Conservation (phyloP, 2,329 filamentous ascomycete species). For the Cryphonectria japonica region DNA sequence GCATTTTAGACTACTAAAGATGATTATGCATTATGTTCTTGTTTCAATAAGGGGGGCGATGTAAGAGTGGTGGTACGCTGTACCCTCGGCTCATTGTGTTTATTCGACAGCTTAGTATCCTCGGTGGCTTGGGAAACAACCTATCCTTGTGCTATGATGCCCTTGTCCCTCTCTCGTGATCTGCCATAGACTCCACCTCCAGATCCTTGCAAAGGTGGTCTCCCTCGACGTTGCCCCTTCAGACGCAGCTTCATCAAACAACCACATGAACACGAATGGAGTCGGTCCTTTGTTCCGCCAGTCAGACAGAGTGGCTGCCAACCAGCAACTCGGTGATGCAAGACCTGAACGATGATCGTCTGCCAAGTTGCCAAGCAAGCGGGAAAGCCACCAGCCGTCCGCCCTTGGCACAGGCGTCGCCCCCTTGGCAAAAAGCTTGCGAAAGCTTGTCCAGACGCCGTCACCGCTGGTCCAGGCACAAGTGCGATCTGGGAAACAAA, state of each 20-base stretch:
- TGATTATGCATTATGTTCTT: background rate
- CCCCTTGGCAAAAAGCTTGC: constrained; percentile 1
- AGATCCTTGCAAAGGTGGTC: background rate
- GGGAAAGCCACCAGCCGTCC: background rate
- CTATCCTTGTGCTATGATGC: background rate
- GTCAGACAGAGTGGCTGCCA: background rate
- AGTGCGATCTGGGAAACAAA: background rate
- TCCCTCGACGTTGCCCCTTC: background rate
- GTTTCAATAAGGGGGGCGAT: background rate
- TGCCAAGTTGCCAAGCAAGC: constrained; percentile 2
- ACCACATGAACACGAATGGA: background rate
- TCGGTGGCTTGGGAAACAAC: background rate
- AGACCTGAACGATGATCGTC: background rate
- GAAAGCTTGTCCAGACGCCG: constrained; percentile 4
- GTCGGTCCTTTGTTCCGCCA: background rate
- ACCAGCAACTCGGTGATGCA: background rate
- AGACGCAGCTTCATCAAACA: background rate
- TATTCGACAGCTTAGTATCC: background rate
- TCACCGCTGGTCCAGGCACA: background rate
- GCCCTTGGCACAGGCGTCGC: background rate
- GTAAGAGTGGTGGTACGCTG: too few species aligned
- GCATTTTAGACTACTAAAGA: background rate
- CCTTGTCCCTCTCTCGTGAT: background rate
- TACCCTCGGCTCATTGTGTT: too few species aligned
- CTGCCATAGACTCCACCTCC: background rate